Evolutionary conservation across 148 eudicot species (phyloP).

Genomic region (Simmondsia chinensis): DNA sequence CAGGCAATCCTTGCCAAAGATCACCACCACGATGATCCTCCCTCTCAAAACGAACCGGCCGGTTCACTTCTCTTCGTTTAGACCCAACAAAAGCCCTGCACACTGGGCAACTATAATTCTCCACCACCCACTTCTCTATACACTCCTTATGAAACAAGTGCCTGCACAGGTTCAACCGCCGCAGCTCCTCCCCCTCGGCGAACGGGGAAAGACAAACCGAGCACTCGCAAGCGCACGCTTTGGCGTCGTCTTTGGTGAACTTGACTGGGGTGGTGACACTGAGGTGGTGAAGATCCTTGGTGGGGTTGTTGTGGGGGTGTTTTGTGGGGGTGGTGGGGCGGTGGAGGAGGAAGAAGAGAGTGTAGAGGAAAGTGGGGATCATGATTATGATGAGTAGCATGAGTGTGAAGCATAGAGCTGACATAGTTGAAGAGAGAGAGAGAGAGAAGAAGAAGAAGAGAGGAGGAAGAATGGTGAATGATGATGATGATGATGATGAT

Average conservation of each 20-base stretch:
- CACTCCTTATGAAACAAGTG: constrained; percentile 30
- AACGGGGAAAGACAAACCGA: constrained; percentile 28
- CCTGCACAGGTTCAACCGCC: constrained; percentile 17
- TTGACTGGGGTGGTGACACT: not conserved
- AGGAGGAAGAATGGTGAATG: no score
- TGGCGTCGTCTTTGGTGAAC: not conserved
- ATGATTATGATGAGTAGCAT: constrained; percentile 10
- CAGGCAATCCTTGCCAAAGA: constrained; percentile 23
- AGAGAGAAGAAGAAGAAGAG: no score
- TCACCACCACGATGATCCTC: no score
- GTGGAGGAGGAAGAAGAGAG: constrained; percentile 12
- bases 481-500: no score
- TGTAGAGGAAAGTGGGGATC: constrained; percentile 16
- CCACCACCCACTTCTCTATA: constrained; percentile 23
- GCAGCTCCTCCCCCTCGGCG: constrained; percentile 16
- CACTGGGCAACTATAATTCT: constrained; percentile 28
- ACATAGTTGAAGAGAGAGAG: no score
- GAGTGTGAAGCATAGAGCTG: constrained; percentile 7
- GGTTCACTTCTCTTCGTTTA: not conserved
- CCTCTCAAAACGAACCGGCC: not conserved
- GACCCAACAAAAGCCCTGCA: constrained; percentile 20
- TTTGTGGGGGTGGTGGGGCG: no score
- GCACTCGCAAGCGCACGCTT: constrained; percentile 16
- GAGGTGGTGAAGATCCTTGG: no score
- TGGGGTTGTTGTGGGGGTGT: no score